Evolutionary conservation across 192 early-diverging fungal species (phyloP).

Genomic region (Rhizoclosmatium globosum): DNA sequence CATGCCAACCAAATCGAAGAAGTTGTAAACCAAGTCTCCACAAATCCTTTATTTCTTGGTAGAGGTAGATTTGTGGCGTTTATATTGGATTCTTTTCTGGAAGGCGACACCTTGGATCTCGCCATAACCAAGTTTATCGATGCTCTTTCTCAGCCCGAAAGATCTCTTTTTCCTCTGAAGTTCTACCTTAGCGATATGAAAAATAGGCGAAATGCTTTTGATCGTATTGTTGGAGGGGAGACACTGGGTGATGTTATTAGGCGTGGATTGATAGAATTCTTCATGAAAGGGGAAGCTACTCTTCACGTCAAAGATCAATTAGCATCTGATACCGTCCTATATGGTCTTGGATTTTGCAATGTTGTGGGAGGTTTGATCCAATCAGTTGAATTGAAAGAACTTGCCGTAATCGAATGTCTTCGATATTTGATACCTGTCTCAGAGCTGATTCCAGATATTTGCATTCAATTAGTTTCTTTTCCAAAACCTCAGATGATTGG

Average conservation of each 20-base stretch:
- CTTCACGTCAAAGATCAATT: slow-evolving; percentile 17
- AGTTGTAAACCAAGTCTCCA: slow-evolving; percentile 28
- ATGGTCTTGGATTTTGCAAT: slow-evolving; percentile 39
- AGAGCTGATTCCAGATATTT: slow-evolving; percentile 30
- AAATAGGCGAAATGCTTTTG: slow-evolving; percentile 23
- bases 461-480: background rate
- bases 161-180: slow-evolving; percentile 39
- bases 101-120: slow-evolving; percentile 35
- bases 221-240: slow-evolving; percentile 30
- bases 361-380: slow-evolving; percentile 16
- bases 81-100: slow-evolving; percentile 42
- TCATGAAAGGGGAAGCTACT: slow-evolving; percentile 33
- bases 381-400: slow-evolving; percentile 35
- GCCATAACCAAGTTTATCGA: slow-evolving; percentile 37
- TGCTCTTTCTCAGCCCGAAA: slow-evolving; percentile 27
- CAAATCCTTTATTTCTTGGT: slow-evolving; percentile 47
- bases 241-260: slow-evolving; percentile 27
- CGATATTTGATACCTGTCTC: slow-evolving; percentile 45
- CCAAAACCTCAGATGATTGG: slow-evolving; percentile 45
- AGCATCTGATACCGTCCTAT: slow-evolving; percentile 32
- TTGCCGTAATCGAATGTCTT: slow-evolving; percentile 41
- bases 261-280: slow-evolving; percentile 33
- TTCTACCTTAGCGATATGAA: slow-evolving; percentile 43
- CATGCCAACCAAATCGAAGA: slow-evolving; percentile 22
- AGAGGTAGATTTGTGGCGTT: slow-evolving; percentile 45